Evolutionary conservation across 305 asterid species (phyloP).

Genomic region (Euphrasia arctica): DNA sequence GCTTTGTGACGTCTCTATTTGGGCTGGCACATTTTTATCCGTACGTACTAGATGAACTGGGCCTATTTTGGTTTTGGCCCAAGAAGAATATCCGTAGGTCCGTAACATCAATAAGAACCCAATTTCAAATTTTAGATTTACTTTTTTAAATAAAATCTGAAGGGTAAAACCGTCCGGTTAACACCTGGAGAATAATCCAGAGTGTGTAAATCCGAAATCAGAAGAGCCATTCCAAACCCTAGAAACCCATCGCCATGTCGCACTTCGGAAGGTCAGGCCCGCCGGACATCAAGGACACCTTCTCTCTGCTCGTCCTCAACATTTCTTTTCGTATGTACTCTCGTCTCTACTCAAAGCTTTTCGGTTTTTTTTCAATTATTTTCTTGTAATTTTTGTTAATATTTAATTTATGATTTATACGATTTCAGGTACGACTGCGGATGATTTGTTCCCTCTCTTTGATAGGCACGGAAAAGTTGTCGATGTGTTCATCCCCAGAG

Average conservation of each 20-base stretch:
- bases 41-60: too few species aligned
- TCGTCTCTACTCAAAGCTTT: background rate
- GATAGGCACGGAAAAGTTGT: conserved; percentile 96
- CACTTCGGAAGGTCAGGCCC: conserved; percentile 99
- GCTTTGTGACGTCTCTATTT: too few species aligned
- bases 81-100: too few species aligned
- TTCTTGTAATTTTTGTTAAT: background rate
- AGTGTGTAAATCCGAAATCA: background rate
- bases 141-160: too few species aligned
- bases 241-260: conserved; percentile 47
- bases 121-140: too few species aligned
- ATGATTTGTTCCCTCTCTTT: conserved; percentile 89
- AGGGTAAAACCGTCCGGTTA: conserved; percentile 22
- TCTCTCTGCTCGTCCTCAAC: conserved; percentile 94
- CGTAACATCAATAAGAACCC: too few species aligned
- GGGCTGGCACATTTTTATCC: too few species aligned
- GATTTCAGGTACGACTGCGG: conserved; percentile 84
- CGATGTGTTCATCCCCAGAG: conserved; percentile 94
- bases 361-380: background rate
- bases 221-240: conserved; percentile 11
- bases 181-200: conserved; percentile 3
- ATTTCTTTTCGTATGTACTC: conserved; percentile 69
- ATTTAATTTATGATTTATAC: background rate
- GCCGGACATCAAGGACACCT: conserved; percentile 95
- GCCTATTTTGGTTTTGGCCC: too few species aligned